Evolutionary conservation across 345 rosid genomes (phyloP).

Genomic region (Eucalyptus globulus): DNA sequence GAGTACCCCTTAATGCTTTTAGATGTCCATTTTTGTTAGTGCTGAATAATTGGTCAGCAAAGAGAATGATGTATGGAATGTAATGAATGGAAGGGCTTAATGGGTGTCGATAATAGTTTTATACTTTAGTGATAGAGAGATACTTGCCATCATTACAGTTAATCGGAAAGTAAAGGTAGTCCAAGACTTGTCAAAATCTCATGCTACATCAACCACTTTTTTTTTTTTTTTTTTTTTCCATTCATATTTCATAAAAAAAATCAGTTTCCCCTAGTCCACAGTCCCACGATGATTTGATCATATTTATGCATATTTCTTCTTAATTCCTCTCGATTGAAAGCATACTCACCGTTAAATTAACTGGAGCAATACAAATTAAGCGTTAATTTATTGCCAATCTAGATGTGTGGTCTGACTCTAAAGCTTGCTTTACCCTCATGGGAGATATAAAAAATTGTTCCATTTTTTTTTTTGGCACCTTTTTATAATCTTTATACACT

Average conservation of each 20-base stretch:
- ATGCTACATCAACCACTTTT: background rate
- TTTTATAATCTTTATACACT: background rate
- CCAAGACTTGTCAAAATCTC: background rate
- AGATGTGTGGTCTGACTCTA: background rate
- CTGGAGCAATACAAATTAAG: background rate
- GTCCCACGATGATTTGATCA: background rate
- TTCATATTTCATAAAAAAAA: background rate
- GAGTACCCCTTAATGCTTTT: background rate
- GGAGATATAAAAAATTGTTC: background rate
- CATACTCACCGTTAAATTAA: background rate
- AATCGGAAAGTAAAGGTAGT: background rate
- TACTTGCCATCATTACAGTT: background rate
- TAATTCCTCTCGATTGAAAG: background rate
- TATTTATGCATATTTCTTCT: background rate
- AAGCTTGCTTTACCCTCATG: background rate
- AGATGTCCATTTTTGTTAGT: background rate
- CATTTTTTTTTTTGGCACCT: background rate
- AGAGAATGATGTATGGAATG: background rate
- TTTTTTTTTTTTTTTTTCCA: background rate
- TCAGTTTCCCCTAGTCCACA: background rate
- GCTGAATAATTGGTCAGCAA: background rate
- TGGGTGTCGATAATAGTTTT: background rate
- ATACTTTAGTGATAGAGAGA: background rate
- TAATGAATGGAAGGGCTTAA: background rate
- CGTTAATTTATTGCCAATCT: background rate